Evolutionary conservation across 352 stramenopile species (phyloP).

Genomic region (Lagenidium sp.): DNA sequence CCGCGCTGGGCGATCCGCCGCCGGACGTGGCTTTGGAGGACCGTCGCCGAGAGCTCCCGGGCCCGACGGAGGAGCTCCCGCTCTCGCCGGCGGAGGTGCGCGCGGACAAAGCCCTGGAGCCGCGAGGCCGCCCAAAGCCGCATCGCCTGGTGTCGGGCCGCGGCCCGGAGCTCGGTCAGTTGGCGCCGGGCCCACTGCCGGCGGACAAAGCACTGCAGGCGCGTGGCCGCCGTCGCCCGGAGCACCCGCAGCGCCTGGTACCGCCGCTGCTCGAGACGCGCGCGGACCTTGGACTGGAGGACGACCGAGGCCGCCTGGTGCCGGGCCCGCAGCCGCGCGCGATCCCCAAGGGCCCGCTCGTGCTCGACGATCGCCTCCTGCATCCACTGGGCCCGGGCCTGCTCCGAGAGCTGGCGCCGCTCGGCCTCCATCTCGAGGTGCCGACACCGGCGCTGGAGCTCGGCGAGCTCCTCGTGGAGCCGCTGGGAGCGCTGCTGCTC

Average conservation of each 20-base stretch:
- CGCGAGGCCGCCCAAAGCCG: slow-evolving; percentile 5
- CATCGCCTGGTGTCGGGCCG: slow-evolving; percentile 3
- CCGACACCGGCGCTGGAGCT: not conserved
- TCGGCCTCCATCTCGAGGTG: slow-evolving; percentile 25
- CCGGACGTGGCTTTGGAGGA: slow-evolving; percentile 42
- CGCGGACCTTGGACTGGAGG: slow-evolving; percentile 45
- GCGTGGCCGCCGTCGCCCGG: slow-evolving; percentile 21
- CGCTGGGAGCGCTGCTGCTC: slow-evolving; percentile 6
- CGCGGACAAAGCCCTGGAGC: slow-evolving; percentile 33
- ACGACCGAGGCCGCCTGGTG: slow-evolving; percentile 43
- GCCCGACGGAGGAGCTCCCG: slow-evolving; percentile 20
- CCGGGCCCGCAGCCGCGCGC: slow-evolving; percentile 19
- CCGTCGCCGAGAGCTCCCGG: slow-evolving; percentile 23
- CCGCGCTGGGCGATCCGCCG: slow-evolving; percentile 4
- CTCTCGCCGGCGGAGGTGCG: slow-evolving; percentile 28
- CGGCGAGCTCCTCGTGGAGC: slow-evolving; percentile 11
- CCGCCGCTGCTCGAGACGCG: slow-evolving; percentile 43
- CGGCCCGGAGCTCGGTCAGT: slow-evolving; percentile 11
- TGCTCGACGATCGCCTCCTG: slow-evolving; percentile 31
- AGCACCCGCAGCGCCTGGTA: slow-evolving; percentile 49
- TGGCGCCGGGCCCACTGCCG: slow-evolving; percentile 3
- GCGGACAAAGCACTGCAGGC: slow-evolving; percentile 34
- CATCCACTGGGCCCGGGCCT: slow-evolving; percentile 28
- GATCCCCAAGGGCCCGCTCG: slow-evolving; percentile 25
- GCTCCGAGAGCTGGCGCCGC: slow-evolving; percentile 24